Evolutionary conservation across 345 rosid genomes (phyloP), one percentile per base, ranked within the genome.

Genomic region (Eucalyptus viminalis): DNA sequence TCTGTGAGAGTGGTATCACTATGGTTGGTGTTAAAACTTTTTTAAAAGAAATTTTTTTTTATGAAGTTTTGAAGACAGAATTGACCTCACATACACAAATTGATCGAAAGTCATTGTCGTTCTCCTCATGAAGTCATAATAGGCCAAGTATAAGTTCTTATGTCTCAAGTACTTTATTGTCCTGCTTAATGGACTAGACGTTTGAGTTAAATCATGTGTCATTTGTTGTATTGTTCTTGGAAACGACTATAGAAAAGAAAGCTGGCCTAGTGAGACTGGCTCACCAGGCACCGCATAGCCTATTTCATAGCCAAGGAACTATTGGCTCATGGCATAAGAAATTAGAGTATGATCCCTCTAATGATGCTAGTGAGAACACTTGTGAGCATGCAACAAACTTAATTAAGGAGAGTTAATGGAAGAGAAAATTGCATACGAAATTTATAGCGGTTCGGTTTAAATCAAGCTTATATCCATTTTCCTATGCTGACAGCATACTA

Each of bases 241-340:
- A 27, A 60, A 60, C n/a, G 6, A 60, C 16, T 60, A 60, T 25
- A 60, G 31, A 60, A 60, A 12, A 27, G 58, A 60, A 60, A 12
- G 31, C 4, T 12, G 1, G 8, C 67, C n/a, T 60, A 27, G 15
- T 60, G 67, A 53, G 24, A 21, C 11, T 21, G 0, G 11, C 58
- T 53, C 58, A 53, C 5, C 0, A 8, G 0, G 58, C 4, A 0
- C 0, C 16, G 4, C 67, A 60, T 0, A 27, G 8, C n/a, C 15
- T 60, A 27, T 60, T 60, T 12, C 0, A 0, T 0, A 27, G 3
- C 67, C 7, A 24, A 24, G n/a, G 14, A 58, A 58, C 2, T 58
- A 0, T 51, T 0, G 2, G 2, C 54, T 51, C 54, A 51, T 51
- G 54, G 54, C 54, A 51, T 51, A 51, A 0, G 9, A 51, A 51